A percentile compares a stretch with the other conserved stretches of the same genome.
Conservation (phyloP, 164 flowering plant species). For the Aristolochia californica region DNA sequence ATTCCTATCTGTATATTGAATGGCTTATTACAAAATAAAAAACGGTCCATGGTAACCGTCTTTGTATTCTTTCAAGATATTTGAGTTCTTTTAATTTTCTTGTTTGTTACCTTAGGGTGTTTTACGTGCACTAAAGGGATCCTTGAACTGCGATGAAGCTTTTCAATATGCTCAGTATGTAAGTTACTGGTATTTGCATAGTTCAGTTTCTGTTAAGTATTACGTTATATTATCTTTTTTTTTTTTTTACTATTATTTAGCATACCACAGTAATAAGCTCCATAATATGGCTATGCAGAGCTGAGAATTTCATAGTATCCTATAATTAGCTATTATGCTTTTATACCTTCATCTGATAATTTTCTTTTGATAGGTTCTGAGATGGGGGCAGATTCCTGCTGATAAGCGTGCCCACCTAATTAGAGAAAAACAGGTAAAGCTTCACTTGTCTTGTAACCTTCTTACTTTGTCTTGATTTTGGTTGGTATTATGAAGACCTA, state of each 20-base stretch:
- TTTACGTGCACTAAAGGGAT: conserved; percentile 47
- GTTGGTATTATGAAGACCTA: too few relatives aligned
- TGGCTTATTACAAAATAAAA: too few relatives aligned
- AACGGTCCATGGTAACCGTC: too few relatives aligned
- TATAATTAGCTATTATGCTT: too few relatives aligned
- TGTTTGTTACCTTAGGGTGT: conserved; percentile 44
- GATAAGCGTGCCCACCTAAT: conserved; percentile 73
- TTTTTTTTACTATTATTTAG: too few relatives aligned
- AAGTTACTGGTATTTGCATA: conserved; percentile 19
- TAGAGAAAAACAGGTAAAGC: conserved; percentile 69
- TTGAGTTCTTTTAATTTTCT: background rate
- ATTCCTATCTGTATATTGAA: too few relatives aligned
- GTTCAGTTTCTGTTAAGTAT: background rate
- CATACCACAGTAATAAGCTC: too few relatives aligned
- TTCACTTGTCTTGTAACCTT: background rate
- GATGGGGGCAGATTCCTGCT: conserved; percentile 81
- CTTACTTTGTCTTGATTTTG: too few relatives aligned
- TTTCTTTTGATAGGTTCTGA: conserved; percentile 41
- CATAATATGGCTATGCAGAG: too few relatives aligned
- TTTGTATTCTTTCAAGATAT: background rate
- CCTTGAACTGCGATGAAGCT: conserved; percentile 67
- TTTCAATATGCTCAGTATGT: conserved; percentile 70
- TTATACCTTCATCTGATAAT: too few relatives aligned
- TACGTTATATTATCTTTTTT: background rate
- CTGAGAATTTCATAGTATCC: too few relatives aligned